phyloP scores from a whole-genome alignment of 2,329 filamentous ascomycete genomes.

The Hypoxylon sp. region DNA sequence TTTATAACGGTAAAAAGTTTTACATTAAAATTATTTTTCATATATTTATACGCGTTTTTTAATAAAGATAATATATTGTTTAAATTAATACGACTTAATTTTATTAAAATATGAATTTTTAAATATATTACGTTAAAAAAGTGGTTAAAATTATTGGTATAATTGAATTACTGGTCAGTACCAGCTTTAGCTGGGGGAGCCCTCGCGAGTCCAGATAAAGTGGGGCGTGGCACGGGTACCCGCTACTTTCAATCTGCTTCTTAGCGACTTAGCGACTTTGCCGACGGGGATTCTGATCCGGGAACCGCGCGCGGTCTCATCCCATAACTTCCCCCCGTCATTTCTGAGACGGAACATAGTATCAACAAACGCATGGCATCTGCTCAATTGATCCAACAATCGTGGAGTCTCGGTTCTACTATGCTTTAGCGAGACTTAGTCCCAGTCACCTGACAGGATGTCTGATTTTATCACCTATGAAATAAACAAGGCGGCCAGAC shows the following conservation, averaged over 20 bases:
- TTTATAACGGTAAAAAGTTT: no score
- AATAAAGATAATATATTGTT: no score
- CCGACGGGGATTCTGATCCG: slow-evolving; percentile 8
- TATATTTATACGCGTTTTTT: no score
- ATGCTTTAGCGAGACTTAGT: neutral
- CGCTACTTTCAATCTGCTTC: slow-evolving; percentile 32
- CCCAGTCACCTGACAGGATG: neutral
- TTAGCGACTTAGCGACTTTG: slow-evolving; percentile 22
- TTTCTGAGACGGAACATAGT: slow-evolving; percentile 4
- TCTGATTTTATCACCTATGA: neutral
- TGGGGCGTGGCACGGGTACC: no score
- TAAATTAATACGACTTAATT: no score
- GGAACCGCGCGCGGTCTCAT: slow-evolving; percentile 7
- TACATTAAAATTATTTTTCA: no score
- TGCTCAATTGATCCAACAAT: slow-evolving; percentile 5
- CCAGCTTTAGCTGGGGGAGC: no score
- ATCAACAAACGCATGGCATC: neutral
- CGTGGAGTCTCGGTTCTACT: slow-evolving; percentile 4
- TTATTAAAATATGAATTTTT: no score
- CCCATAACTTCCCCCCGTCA: neutral
- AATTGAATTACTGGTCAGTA: no score
- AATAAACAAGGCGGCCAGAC: neutral
- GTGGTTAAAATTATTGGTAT: no score
- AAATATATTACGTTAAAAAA: no score
- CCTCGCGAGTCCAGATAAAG: no score